Base-by-base conservation (phyloP, 1,139 yeast species). In the Debaryomycetaceae sp. region DNA sequence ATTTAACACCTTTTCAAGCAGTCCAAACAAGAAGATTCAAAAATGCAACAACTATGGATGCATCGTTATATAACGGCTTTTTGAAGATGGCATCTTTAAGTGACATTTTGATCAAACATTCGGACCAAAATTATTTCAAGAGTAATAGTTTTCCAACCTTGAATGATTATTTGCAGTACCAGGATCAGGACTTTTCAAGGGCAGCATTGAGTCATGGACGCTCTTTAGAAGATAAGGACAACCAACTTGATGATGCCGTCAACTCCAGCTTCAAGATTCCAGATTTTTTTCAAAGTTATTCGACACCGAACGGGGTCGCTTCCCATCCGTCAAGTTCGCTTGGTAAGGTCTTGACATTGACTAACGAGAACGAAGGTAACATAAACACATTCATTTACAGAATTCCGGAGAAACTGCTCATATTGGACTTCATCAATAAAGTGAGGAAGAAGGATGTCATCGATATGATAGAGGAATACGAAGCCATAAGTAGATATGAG, bases 391-490 rank as follows among this genome's bases (percentile, higher is more conserved):
- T 80, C 42, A 72, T 86, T 1, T 85, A 83, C 60, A 68, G 86
- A 46, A 56, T 90, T 2, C 87, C 90, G 0, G 96, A 89, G 53
- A 75, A 75, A 40, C 85, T 89, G 56, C 74, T 93, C 5, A 66
- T 86, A 40, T 65, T 90, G 31, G 96, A 91, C 60, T 93, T 93
- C 58, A 62, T 87, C 34, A 80, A 80, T 40, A 72, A 67, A 37
- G 65, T 67, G 1, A 75, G 69, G 43, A 72, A 70, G 44, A 45
- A 59, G 7, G 49, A 50, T 3, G 52, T 72, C 3, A 39, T 75
- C 17, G 52, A 58, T 6, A 52, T 55, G 14, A 52, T 75, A 34
- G 43, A 48, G 17, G 52, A 53, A 11, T 65, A 65, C 42, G 68
- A 65, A 14, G 48, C 46, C 24, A 49, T 46, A 34, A 44, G 54